Evolutionary conservation across 2,329 filamentous ascomycete genomes (phyloP).

Genomic region (Penicillium sp.): DNA sequence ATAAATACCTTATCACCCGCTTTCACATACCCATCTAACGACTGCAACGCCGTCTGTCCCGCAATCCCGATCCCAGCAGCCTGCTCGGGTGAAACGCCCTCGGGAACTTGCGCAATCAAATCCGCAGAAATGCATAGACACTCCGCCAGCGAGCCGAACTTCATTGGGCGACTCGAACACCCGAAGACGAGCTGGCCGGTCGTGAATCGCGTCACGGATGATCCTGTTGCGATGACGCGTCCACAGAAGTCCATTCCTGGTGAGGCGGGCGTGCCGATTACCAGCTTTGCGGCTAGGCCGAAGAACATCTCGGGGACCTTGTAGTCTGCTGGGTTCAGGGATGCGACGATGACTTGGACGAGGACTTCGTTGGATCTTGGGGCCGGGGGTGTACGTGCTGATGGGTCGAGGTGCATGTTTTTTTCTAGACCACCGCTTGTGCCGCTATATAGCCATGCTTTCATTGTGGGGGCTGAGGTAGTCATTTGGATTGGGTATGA

Average conservation of each 20-base stretch:
- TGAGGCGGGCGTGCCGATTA: slow-evolving; percentile 45
- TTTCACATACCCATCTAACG: slow-evolving; percentile 48
- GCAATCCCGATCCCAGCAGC: slow-evolving; percentile 49
- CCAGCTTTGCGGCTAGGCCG: slow-evolving; percentile 39
- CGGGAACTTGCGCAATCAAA: slow-evolving; percentile 43
- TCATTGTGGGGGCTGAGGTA: slow-evolving; percentile 43
- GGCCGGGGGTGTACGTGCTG: slow-evolving; percentile 44
- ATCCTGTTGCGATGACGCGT: slow-evolving; percentile 40
- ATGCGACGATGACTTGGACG: slow-evolving; percentile 54
- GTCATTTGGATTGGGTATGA: neutral
- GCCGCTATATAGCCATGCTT: slow-evolving; percentile 57
- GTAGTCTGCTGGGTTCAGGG: slow-evolving; percentile 65
- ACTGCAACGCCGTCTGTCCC: slow-evolving; percentile 51
- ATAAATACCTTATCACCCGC: slow-evolving; percentile 61
- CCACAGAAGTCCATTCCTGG: slow-evolving; percentile 55
- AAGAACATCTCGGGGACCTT: slow-evolving; percentile 55
- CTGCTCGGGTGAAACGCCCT: slow-evolving; percentile 43
- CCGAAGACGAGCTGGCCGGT: slow-evolving; percentile 52
- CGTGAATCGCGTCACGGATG: slow-evolving; percentile 30
- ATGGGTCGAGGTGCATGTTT: slow-evolving; percentile 50
- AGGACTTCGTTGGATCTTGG: slow-evolving; percentile 51
- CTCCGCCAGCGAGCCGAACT: slow-evolving; percentile 47
- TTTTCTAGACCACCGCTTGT: slow-evolving; percentile 53
- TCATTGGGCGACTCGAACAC: slow-evolving; percentile 25
- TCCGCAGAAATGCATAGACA: slow-evolving; percentile 40